These are phyloP conservation scores for Syncephalis plumigaleata DNA, from an alignment of 371 early-diverging fungal genomes.

Conservation along the genomic window DNA sequence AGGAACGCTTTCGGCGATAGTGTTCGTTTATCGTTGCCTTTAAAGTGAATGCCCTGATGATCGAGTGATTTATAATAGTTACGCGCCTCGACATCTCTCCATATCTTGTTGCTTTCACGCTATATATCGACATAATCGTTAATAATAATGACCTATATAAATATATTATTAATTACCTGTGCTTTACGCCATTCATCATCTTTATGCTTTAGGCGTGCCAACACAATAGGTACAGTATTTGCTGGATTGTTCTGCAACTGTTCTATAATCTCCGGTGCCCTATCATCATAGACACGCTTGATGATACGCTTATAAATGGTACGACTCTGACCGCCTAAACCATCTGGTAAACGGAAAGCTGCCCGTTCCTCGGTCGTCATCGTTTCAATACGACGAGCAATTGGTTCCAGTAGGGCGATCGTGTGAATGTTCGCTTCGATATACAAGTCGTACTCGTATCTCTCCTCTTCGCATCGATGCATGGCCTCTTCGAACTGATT, in stretches of 20 bases:
- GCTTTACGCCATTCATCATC: slow-evolving; percentile 91
- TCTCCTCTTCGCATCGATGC: slow-evolving; percentile 94
- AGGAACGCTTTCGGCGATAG: slow-evolving; percentile 62
- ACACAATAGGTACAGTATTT: slow-evolving; percentile 86
- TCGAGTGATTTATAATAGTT: slow-evolving; percentile 96
- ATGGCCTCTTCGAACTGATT: slow-evolving; percentile 91
- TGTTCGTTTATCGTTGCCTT: slow-evolving; percentile 70
- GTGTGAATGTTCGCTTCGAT: slow-evolving; percentile 86
- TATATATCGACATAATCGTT: slow-evolving; percentile 3
- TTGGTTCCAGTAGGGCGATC: slow-evolving; percentile 82
- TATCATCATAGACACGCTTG: slow-evolving; percentile 83
- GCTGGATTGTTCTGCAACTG: slow-evolving; percentile 85
- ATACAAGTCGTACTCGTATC: slow-evolving; percentile 95
- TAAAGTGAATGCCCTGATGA: slow-evolving; percentile 81
- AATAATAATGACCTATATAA: slow-evolving; percentile 11
- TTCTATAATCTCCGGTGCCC: slow-evolving; percentile 83
- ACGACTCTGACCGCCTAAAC: slow-evolving; percentile 65
- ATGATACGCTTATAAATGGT: slow-evolving; percentile 81
- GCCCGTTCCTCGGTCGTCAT: slow-evolving; percentile 73
- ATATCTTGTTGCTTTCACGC: slow-evolving; percentile 84
- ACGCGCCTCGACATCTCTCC: slow-evolving; percentile 86
- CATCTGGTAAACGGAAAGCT: slow-evolving; percentile 46
- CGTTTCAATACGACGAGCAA: slow-evolving; percentile 42
- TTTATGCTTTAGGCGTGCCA: slow-evolving; percentile 92
- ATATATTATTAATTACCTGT: slow-evolving; percentile 1